Conservation (phyloP, 176 grass and related monocot species). For the Echinochloa phyllopogon region DNA sequence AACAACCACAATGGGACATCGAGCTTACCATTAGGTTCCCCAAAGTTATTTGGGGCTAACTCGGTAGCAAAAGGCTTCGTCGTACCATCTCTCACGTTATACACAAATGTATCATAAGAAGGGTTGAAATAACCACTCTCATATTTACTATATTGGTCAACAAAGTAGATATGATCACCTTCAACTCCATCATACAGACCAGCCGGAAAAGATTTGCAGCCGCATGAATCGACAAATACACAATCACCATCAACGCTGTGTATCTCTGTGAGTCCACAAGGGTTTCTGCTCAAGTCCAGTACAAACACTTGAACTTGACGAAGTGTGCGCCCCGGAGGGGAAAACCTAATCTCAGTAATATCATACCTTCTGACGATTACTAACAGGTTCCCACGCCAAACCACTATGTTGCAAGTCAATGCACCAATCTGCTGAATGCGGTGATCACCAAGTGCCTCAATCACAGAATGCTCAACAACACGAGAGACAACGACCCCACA, state of each 20-base stretch:
- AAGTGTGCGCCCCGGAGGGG: not conserved
- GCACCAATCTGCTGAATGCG: not conserved
- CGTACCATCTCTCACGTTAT: not conserved
- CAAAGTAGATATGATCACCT: conserved; percentile 16
- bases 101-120: conserved; percentile 7
- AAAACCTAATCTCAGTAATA: not conserved
- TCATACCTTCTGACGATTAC: conserved; percentile 18
- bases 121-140: not conserved
- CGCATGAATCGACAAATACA: not conserved
- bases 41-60: not conserved
- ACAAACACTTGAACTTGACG: conserved; percentile 13
- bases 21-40: not conserved
- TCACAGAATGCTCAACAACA: not conserved
- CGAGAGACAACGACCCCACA: not conserved
- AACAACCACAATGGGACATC: conserved; percentile 18
- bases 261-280: conserved; percentile 27
- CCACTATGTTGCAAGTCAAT: conserved; percentile 21
- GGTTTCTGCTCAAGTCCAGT: conserved; percentile 34
- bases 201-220: conserved; percentile 37
- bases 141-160: not conserved
- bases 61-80: not conserved
- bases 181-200: not conserved
- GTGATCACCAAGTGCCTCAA: not conserved
- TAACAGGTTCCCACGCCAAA: conserved; percentile 13
- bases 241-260: conserved; percentile 19